Percentiles rank a stretch among this genome's conserved stretches.
Conservation (phyloP, 1,284 basidiomycete genomes). For the Ustilago crameri region DNA sequence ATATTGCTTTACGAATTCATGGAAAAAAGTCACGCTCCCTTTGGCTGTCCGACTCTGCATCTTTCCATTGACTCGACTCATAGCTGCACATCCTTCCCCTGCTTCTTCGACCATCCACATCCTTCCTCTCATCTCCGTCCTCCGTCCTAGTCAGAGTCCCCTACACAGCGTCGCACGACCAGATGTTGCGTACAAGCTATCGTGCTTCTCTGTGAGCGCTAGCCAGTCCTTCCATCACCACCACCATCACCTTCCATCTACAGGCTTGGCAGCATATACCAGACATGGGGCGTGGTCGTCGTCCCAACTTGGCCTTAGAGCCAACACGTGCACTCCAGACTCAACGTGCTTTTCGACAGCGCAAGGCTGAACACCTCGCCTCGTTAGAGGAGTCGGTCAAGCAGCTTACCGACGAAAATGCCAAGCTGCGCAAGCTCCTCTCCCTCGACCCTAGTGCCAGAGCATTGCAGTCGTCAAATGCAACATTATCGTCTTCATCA, state of each 20-base stretch:
- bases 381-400: conserved; percentile 35
- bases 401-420: conserved; percentile 33
- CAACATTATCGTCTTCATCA: too few species aligned
- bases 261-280: too few species aligned
- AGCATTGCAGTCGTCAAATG: background rate
- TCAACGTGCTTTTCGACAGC: conserved; percentile 52
- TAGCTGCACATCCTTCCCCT: too few species aligned
- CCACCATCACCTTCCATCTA: background rate
- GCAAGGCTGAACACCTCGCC: conserved; percentile 49
- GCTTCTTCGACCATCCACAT: too few species aligned
- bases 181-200: too few species aligned
- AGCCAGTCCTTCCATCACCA: background rate
- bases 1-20: too few species aligned
- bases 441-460: conserved; percentile 3
- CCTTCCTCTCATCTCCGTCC: too few species aligned
- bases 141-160: too few species aligned
- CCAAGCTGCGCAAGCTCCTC: conserved; percentile 18
- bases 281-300: conserved; percentile 47
- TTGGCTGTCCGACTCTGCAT: too few species aligned
- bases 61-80: too few species aligned
- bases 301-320: conserved; percentile 50
- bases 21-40: too few species aligned
- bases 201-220: background rate
- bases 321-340: conserved; percentile 52
- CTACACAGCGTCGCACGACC: too few species aligned